These are phyloP conservation scores for Cutaneotrichosporon curvatum DNA, from an alignment of 1,284 basidiomycete species.

Conservation along the genomic window DNA sequence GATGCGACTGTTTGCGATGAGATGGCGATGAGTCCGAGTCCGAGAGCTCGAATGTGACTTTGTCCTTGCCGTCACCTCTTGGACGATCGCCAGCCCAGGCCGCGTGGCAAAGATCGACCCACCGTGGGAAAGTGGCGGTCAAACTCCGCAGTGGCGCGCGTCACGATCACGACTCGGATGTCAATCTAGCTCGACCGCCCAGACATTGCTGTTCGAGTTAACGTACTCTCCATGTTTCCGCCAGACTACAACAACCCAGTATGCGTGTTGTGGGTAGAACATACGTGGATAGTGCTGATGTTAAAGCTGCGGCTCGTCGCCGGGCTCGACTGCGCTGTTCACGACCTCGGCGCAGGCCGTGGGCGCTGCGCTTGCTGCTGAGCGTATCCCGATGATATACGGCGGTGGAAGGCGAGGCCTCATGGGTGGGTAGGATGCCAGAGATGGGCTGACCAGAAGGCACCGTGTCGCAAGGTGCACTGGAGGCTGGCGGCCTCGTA, in stretches of 20 bases:
- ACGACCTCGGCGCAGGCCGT: conserved; percentile 65
- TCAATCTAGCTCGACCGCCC: no score
- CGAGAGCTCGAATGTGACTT: no score
- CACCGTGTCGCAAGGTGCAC: no score
- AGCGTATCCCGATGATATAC: conserved; percentile 68
- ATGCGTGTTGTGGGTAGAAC: conserved; percentile 41
- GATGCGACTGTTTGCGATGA: not conserved
- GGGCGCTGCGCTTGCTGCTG: conserved; percentile 62
- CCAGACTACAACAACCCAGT: conserved; percentile 30
- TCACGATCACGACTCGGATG: no score
- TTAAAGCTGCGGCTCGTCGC: conserved; percentile 66
- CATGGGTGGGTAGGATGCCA: conserved; percentile 55
- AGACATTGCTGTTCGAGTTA: no score
- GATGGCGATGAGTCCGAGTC: not conserved
- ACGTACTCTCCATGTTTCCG: conserved; percentile 17
- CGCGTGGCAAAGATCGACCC: not conserved
- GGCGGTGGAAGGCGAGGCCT: conserved; percentile 76
- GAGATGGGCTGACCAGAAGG: no score
- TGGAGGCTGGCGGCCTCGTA: conserved; percentile 64
- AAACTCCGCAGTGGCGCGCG: not conserved
- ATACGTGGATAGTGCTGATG: not conserved
- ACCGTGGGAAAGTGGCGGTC: conserved; percentile 3
- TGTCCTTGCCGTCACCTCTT: no score
- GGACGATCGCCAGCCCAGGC: no score
- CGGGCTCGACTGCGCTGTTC: conserved; percentile 58